These are phyloP conservation scores for Trichosporon sp. DNA, from an alignment of 1,284 basidiomycete genomes.

Conservation along the genomic window DNA sequence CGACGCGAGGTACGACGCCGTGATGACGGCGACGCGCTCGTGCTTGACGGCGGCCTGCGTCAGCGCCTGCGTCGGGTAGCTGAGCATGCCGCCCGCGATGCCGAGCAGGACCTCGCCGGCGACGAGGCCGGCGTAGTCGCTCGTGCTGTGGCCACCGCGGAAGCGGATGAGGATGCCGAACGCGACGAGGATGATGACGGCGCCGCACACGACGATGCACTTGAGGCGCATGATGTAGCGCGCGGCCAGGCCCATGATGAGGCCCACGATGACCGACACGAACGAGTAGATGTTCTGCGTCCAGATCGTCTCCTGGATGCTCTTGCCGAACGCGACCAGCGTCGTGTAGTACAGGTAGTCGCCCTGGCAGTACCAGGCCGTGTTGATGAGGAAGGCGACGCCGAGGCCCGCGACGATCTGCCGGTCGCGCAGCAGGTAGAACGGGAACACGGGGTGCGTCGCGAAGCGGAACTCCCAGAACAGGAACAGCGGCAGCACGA, in stretches of 20 bases:
- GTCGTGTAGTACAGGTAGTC: slow-evolving; percentile 48
- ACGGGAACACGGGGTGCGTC: slow-evolving; percentile 47
- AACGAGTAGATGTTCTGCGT: slow-evolving; percentile 51
- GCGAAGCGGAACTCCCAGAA: slow-evolving; percentile 48
- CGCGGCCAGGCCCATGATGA: slow-evolving; percentile 44
- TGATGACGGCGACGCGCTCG: slow-evolving; percentile 48
- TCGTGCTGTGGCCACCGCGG: slow-evolving; percentile 40
- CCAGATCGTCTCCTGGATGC: slow-evolving; percentile 42
- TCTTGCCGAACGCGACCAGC: slow-evolving; percentile 47
- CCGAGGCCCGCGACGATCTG: slow-evolving; percentile 45
- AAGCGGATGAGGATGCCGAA: slow-evolving; percentile 51
- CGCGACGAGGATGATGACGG: slow-evolving; percentile 31
- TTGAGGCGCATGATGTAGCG: slow-evolving; percentile 48
- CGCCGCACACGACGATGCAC: slow-evolving; percentile 46
- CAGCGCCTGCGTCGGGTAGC: slow-evolving; percentile 49
- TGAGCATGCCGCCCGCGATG: slow-evolving; percentile 47
- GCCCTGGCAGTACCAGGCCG: slow-evolving; percentile 47
- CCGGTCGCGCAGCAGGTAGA: slow-evolving; percentile 46
- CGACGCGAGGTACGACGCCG: slow-evolving; percentile 46
- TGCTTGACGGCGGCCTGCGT: slow-evolving; percentile 49
- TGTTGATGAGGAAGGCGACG: slow-evolving; percentile 49
- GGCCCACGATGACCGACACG: slow-evolving; percentile 44
- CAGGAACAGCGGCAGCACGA: slow-evolving; percentile 43
- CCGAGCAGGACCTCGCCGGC: slow-evolving; percentile 51
- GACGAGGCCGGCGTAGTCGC: slow-evolving; percentile 41